Evolutionary conservation across 148 eudicot species (phyloP), one percentile per base, ranked within the genome.

Genomic region (Amaranthus palmeri): DNA sequence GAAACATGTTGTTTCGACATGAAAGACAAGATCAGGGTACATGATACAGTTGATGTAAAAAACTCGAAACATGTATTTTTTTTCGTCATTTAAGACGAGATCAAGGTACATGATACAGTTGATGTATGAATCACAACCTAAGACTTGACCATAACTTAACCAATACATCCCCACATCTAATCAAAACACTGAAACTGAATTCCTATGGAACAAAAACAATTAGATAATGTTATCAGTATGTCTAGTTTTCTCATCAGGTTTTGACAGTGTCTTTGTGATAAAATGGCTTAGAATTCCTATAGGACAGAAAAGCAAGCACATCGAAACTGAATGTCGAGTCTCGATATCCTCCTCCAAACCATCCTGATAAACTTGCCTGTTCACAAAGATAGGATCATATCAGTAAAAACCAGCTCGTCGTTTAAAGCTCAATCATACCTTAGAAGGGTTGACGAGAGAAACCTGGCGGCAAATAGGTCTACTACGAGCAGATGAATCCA

Each of bases 381-480:
- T 61, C 49, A 44, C 51, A 60, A 51, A 25, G 36, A 63, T 49
- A 43, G 8, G 44, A 63, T 4, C 11, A 13, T 6, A 52, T 62
- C 3, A 73, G 70, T 2, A 12, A 7, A 47, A 15, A 12, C 49
- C 68, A 14, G 50, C 11, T 3, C 5, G 10, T 41, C 12, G 8
- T 25, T n/a, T 52, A 0, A 42, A 7, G 3, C 5, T 7, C 49
- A n/a, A 43, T 9, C 3, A 14, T 13, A 65, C 53, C 3, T 14
- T 12, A 10, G 18, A 72, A 43, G 69, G 71, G 66, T 61, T 66
- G 61, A 58, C 78, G 77, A 67, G 70, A 76, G 54, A 70, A 68
- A 93, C 97, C 98, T 89, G 66, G 98, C 98, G 68, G 97, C 91
- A 78, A 86, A 93, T 71, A 93, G 96, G 83, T 93, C 98, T 0